A percentile compares a stretch with the other conserved stretches of the same genome.
phyloP scores from a whole-genome alignment of 2,329 filamentous ascomycete species.

The Kalmusia sp. region DNA sequence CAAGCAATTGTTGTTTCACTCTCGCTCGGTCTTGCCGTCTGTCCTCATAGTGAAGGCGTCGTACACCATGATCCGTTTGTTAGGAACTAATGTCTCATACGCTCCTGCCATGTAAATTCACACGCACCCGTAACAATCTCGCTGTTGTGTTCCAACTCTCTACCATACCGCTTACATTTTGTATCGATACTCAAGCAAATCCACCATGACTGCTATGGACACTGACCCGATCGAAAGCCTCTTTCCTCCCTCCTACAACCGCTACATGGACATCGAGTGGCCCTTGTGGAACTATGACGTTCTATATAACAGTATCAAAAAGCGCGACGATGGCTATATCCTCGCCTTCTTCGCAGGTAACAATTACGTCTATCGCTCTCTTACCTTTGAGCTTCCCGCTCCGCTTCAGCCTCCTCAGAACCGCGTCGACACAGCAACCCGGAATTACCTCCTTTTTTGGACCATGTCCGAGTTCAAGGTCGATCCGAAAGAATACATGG shows the following conservation, averaged over 20 bases:
- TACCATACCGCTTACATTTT: no score
- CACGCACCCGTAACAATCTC: no score
- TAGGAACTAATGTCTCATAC: no score
- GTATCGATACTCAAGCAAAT: no score
- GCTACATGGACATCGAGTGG: not conserved
- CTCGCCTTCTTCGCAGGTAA: slow-evolving; percentile 1
- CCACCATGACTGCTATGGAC: not conserved
- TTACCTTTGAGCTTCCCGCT: not conserved
- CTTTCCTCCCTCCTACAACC: not conserved
- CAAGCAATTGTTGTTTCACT: no score
- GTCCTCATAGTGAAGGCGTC: no score
- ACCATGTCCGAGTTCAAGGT: not conserved
- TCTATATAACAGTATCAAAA: not conserved
- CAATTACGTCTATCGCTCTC: not conserved
- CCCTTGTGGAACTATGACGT: not conserved
- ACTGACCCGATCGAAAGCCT: not conserved
- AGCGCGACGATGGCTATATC: not conserved
- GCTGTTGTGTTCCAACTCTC: no score
- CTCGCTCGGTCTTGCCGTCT: no score
- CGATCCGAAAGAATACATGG: not conserved
- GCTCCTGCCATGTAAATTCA: no score
- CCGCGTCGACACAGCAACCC: not conserved
- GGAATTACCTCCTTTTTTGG: not conserved
- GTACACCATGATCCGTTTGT: no score
- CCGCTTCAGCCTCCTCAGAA: not conserved